Evolutionary conservation across 257 asterid species (phyloP).

Genomic region (Cynanchum wilfordii): DNA sequence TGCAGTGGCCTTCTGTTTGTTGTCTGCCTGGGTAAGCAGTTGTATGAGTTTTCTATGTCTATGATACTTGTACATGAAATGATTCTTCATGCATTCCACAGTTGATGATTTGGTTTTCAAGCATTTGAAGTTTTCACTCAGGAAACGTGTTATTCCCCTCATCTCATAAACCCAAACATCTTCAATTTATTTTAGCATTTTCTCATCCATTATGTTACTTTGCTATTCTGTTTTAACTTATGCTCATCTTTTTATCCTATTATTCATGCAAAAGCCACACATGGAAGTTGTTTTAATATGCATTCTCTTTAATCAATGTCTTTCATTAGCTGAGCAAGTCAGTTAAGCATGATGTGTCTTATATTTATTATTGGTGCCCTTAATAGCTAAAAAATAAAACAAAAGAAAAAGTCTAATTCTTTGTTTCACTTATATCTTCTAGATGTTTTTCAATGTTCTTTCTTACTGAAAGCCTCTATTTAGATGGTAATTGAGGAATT

Average conservation of each 20-base stretch:
- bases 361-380: neutral
- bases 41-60: constrained; percentile 1
- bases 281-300: neutral
- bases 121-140: neutral
- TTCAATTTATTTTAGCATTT: neutral
- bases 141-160: neutral
- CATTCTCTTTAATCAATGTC: neutral
- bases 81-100: neutral
- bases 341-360: neutral
- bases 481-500: neutral
- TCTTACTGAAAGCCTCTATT: neutral
- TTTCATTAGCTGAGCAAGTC: neutral
- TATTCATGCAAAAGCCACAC: neutral
- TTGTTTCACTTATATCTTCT: neutral
- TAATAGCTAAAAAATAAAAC: neutral
- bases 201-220: neutral
- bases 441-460: neutral
- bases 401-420: neutral
- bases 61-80: neutral
- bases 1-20: constrained; percentile 91
- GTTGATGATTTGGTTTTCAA: constrained; percentile 7
- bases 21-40: constrained; percentile 87
- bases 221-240: neutral
- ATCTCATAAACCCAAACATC: neutral
- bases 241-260: neutral